Conservation (phyloP, 2,329 filamentous ascomycete species). For the Westerdykella aurantiaca region DNA sequence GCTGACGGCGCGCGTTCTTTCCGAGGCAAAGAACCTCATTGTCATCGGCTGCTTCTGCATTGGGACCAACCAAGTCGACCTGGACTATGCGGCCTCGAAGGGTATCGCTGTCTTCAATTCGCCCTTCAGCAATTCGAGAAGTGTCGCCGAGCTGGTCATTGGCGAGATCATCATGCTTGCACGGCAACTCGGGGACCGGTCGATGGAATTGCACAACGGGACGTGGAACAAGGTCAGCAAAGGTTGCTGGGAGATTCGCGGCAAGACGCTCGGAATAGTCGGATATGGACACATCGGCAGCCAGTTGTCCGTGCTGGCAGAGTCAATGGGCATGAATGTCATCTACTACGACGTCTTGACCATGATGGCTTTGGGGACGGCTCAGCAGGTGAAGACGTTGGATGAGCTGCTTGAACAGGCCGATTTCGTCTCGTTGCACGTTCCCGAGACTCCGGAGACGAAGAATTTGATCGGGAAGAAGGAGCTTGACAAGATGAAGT, state of each 20-base stretch:
- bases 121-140: conserved; percentile 95
- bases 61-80: conserved; percentile 90
- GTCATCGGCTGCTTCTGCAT: conserved; percentile 99
- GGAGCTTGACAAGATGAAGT: conserved; percentile 85
- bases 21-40: conserved; percentile 86
- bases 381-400: conserved; percentile 73
- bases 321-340: conserved; percentile 96
- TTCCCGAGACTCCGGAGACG: conserved; percentile 88
- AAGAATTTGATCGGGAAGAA: conserved; percentile 79
- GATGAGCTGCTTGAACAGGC: conserved; percentile 69
- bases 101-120: conserved; percentile 99
- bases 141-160: conserved; percentile 93
- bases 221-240: conserved; percentile 97
- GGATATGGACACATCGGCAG: conserved; percentile 97
- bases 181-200: conserved; percentile 87
- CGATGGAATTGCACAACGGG: conserved; percentile 86
- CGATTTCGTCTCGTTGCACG: conserved; percentile 92
- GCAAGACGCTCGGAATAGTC: conserved; percentile 94
- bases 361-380: conserved; percentile 87
- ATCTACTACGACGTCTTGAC: conserved; percentile 96
- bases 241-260: conserved; percentile 96
- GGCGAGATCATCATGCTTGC: conserved; percentile 87
- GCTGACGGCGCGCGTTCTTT: conserved; percentile 76
- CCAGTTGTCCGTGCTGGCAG: conserved; percentile 89
- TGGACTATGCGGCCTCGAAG: conserved; percentile 72